These are phyloP conservation scores for Pythium angustatum DNA, from an alignment of 352 stramenopile genomes.

Conservation along the genomic window DNA sequence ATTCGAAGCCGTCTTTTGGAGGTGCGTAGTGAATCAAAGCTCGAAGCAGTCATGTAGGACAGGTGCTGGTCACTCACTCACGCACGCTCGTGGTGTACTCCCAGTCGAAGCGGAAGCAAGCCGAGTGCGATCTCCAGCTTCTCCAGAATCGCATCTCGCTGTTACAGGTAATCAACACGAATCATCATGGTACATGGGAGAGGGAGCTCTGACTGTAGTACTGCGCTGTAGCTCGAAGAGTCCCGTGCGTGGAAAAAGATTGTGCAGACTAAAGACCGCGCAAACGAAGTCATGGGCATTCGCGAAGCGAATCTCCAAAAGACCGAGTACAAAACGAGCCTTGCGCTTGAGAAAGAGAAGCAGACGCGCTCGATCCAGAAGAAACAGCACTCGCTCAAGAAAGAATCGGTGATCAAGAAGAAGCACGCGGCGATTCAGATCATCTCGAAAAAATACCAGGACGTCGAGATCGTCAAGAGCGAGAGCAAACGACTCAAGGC, in stretches of 20 bases:
- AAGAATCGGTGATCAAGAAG: conserved; percentile 77
- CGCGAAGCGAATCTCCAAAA: conserved; percentile 53
- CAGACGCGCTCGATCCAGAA: conserved; percentile 53
- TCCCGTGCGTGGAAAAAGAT: conserved; percentile 82
- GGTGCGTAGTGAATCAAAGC: no score
- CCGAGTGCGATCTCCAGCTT: conserved; percentile 69
- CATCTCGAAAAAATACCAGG: conserved; percentile 77
- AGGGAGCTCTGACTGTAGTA: no score
- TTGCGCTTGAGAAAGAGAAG: conserved; percentile 43
- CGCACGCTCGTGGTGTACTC: background rate
- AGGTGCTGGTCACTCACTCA: no score
- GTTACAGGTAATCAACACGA: conserved; percentile 68
- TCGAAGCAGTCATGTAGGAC: no score
- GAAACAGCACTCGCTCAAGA: conserved; percentile 61
- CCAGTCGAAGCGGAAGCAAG: conserved; percentile 72
- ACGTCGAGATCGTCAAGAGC: conserved; percentile 73
- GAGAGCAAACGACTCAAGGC: conserved; percentile 65
- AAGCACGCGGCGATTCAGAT: conserved; percentile 69
- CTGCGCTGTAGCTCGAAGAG: conserved; percentile 76
- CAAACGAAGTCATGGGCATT: conserved; percentile 68
- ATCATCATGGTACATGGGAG: no score
- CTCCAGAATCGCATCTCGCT: conserved; percentile 73
- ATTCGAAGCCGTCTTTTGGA: conserved; percentile 55
- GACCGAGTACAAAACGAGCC: conserved; percentile 45
- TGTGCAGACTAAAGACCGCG: conserved; percentile 69